phyloP scores from a whole-genome alignment of 331 rosid species.

The Quercus lobata region DNA sequence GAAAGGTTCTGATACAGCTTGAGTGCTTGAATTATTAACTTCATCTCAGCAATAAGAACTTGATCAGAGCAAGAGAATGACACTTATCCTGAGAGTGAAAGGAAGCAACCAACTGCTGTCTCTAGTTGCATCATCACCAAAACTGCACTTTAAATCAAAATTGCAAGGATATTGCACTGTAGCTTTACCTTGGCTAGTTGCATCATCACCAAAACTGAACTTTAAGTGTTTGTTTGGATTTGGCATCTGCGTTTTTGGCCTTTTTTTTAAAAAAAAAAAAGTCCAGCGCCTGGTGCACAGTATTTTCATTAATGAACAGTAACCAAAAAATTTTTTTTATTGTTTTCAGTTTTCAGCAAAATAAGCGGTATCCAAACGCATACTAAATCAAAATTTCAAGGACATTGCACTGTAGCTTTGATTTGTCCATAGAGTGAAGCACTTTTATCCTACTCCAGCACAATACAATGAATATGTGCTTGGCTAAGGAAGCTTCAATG shows the following conservation, averaged over 20 bases:
- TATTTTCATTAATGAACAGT: too few relatives aligned
- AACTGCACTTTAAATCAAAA: not conserved
- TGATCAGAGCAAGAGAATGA: not conserved
- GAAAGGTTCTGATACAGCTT: too few relatives aligned
- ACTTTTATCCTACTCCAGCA: not conserved
- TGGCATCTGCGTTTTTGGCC: too few relatives aligned
- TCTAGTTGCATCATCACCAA: too few relatives aligned
- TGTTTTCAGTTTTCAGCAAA: too few relatives aligned
- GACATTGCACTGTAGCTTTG: not conserved
- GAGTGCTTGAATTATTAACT: not conserved
- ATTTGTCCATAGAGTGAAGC: not conserved
- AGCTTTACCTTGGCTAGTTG: not conserved
- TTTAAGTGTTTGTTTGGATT: too few relatives aligned
- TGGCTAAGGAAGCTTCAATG: not conserved
- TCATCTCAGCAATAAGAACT: not conserved
- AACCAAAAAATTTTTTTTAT: too few relatives aligned
- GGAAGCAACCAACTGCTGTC: too few relatives aligned
- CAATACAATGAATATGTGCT: not conserved
- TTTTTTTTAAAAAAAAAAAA: too few relatives aligned
- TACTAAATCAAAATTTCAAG: not conserved
- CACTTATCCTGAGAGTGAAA: not conserved
- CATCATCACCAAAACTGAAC: too few relatives aligned
- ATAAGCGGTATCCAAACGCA: too few relatives aligned
- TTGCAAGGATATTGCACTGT: not conserved
- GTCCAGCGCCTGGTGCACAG: too few relatives aligned